These are phyloP conservation scores for Termitomyces sp. DNA, from an alignment of 768 basidiomycete genomes.

Conservation along the genomic window DNA sequence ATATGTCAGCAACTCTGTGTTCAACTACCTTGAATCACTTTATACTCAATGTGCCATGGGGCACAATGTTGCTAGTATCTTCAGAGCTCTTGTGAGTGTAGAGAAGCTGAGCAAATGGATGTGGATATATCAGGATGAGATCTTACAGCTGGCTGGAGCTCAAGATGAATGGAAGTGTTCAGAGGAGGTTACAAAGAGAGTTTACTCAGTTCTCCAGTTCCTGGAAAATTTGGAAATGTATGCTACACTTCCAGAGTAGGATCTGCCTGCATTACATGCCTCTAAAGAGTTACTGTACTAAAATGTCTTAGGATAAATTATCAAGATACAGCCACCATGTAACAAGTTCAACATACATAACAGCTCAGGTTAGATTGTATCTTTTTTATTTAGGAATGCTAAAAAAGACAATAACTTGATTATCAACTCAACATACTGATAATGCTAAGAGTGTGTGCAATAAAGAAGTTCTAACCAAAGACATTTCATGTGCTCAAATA, in stretches of 20 bases:
- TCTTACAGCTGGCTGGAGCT: not conserved
- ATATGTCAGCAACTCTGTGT: not conserved
- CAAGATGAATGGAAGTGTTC: not conserved
- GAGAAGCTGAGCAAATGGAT: not conserved
- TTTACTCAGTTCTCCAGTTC: not conserved
- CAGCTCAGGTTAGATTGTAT: too few relatives aligned
- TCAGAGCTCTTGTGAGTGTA: not conserved
- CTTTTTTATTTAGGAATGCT: too few relatives aligned
- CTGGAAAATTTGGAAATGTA: not conserved
- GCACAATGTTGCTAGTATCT: not conserved
- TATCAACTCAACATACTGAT: too few relatives aligned
- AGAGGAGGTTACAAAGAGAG: not conserved
- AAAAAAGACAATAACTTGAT: too few relatives aligned
- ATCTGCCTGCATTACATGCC: not conserved
- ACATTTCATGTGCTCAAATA: not conserved
- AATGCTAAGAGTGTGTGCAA: not conserved
- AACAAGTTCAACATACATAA: too few relatives aligned
- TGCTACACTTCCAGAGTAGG: not conserved
- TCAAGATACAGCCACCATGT: too few relatives aligned
- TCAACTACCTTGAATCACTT: not conserved
- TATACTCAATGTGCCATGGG: not conserved
- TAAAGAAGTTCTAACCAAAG: not conserved
- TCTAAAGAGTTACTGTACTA: not conserved
- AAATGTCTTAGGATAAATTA: not conserved
- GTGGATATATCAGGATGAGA: not conserved